Evolutionary conservation across 2,329 filamentous ascomycete genomes (phyloP).

Genomic region (Paecilomyces dactylethromorphus): DNA sequence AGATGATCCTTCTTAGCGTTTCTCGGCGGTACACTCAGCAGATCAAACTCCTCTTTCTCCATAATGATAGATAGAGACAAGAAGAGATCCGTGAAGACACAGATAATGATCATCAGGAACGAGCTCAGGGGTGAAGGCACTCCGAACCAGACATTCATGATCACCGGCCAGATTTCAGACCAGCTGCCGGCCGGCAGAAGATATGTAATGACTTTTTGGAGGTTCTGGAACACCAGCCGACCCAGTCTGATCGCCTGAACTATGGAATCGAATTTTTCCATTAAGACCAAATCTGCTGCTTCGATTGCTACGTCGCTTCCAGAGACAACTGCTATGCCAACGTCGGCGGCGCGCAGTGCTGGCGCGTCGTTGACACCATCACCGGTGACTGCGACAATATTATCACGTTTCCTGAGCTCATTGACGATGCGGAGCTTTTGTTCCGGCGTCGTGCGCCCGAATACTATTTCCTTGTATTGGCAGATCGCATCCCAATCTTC

Average conservation of each 20-base stretch:
- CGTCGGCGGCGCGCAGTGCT: conserved; percentile 24
- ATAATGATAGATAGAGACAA: conserved; percentile 47
- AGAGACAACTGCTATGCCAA: conserved; percentile 29
- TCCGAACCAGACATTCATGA: conserved; percentile 52
- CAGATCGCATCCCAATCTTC: conserved; percentile 62
- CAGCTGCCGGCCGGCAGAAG: conserved; percentile 48
- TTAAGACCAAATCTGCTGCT: conserved; percentile 31
- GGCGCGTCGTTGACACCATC: conserved; percentile 32
- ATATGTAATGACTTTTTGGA: conserved; percentile 33
- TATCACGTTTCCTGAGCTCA: conserved; percentile 30
- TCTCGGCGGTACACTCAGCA: conserved; percentile 46
- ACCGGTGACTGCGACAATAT: conserved; percentile 36
- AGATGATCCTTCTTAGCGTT: conserved; percentile 46
- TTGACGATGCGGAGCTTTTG: conserved; percentile 39
- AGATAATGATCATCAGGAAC: conserved; percentile 55
- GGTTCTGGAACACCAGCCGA: conserved; percentile 28
- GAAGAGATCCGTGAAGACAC: conserved; percentile 51
- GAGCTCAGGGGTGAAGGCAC: conserved; percentile 46
- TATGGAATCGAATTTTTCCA: conserved; percentile 30
- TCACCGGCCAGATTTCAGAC: conserved; percentile 53
- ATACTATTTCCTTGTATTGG: conserved; percentile 46
- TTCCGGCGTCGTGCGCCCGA: conserved; percentile 37
- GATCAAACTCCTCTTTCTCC: conserved; percentile 51
- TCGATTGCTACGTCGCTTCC: conserved; percentile 37
- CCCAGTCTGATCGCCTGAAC: conserved; percentile 25